Conservation (phyloP, 2,329 filamentous ascomycete species). For the Colletotrichum truncatum region DNA sequence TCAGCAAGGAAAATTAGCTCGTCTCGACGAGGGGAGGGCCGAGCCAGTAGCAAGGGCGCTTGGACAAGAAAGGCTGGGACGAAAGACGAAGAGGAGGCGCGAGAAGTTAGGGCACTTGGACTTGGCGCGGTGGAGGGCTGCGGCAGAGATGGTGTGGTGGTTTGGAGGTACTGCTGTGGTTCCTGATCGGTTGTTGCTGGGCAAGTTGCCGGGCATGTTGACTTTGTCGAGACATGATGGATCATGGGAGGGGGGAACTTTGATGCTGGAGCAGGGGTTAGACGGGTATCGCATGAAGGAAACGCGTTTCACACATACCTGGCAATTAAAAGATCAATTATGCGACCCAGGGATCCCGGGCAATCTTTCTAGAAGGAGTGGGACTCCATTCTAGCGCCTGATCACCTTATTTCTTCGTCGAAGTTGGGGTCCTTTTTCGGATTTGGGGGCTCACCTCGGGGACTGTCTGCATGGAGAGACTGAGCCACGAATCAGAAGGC, state of each 20-base stretch:
- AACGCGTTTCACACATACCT: slow-evolving; percentile 53
- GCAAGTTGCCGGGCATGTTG: neutral
- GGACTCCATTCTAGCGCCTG: slow-evolving; percentile 45
- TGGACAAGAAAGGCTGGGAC: slow-evolving; percentile 18
- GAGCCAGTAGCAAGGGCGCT: slow-evolving; percentile 21
- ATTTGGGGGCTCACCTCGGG: neutral
- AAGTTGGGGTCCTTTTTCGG: neutral
- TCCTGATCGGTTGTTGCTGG: neutral
- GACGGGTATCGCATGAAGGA: slow-evolving; percentile 51
- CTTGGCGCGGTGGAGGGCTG: neutral
- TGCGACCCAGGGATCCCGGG: slow-evolving; percentile 44
- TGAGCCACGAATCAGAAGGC: slow-evolving; percentile 17
- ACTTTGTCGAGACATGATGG: slow-evolving; percentile 27
- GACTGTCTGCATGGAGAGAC: neutral
- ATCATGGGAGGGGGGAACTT: slow-evolving; percentile 5
- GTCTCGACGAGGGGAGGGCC: slow-evolving; percentile 16
- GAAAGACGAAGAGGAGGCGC: slow-evolving; percentile 7
- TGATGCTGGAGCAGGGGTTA: slow-evolving; percentile 35
- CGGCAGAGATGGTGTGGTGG: neutral
- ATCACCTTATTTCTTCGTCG: slow-evolving; percentile 25
- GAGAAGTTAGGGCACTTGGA: slow-evolving; percentile 12
- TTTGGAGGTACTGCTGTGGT: neutral
- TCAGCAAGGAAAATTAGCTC: neutral
- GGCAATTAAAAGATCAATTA: slow-evolving; percentile 59
- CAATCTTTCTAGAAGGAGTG: slow-evolving; percentile 47